Percentiles rank a stretch among this genome's conserved stretches.
phyloP scores from a whole-genome alignment of 352 stramenopile species.

The Phytophthora agathidicida region DNA sequence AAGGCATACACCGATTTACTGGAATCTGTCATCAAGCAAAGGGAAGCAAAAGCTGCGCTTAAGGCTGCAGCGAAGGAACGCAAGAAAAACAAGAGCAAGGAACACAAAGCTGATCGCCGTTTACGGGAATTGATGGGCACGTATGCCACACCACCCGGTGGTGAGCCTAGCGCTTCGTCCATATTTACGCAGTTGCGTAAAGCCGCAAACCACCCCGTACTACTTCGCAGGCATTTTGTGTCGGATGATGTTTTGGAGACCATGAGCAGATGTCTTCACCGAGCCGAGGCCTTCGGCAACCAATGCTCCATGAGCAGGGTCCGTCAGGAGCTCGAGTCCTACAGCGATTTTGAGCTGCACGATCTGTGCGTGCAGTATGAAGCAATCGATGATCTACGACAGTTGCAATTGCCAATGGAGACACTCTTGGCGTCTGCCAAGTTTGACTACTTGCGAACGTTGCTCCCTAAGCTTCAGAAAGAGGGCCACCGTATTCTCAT shows the following conservation, averaged over 20 bases:
- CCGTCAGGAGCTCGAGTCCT: slow-evolving; percentile 92
- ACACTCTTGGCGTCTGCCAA: slow-evolving; percentile 95
- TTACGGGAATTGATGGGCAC: slow-evolving; percentile 52
- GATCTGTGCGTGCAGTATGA: slow-evolving; percentile 91
- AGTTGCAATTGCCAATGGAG: slow-evolving; percentile 88
- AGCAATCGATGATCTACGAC: slow-evolving; percentile 75
- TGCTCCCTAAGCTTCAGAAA: slow-evolving; percentile 88
- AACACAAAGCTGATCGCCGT: slow-evolving; percentile 48
- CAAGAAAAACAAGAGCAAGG: slow-evolving; percentile 61
- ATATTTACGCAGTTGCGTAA: slow-evolving; percentile 98
- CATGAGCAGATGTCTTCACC: slow-evolving; percentile 84
- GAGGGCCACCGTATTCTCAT: slow-evolving; percentile 96
- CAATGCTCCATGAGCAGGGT: slow-evolving; percentile 87
- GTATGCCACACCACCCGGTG: slow-evolving; percentile 20
- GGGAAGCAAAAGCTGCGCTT: slow-evolving; percentile 46
- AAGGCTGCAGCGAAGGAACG: slow-evolving; percentile 60
- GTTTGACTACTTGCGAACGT: slow-evolving; percentile 88
- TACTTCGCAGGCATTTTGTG: slow-evolving; percentile 90
- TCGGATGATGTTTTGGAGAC: slow-evolving; percentile 75
- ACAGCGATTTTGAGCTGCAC: slow-evolving; percentile 97
- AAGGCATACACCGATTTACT: slow-evolving; percentile 89
- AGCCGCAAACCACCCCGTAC: slow-evolving; percentile 96
- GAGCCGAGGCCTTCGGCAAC: slow-evolving; percentile 82
- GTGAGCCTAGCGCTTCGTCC: slow-evolving; percentile 42
- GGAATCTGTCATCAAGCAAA: slow-evolving; percentile 70